Conservation (phyloP, 176 grass and related monocot species). For the Metroxylon sagu region DNA sequence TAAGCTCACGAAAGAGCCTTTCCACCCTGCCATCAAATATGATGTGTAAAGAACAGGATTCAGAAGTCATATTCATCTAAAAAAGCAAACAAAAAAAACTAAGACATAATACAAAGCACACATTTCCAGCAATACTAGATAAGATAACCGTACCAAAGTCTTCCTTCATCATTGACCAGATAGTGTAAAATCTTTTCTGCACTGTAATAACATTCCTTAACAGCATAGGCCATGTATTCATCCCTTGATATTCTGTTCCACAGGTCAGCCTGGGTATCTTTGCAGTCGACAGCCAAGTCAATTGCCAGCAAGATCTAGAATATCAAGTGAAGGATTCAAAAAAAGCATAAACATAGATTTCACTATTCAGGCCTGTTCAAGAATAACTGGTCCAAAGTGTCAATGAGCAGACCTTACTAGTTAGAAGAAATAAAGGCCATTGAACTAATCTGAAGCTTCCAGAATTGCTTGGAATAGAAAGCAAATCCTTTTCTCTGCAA, state of each 20-base stretch:
- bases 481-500: constrained; percentile 93
- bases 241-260: constrained; percentile 85
- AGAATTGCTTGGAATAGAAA: constrained; percentile 93
- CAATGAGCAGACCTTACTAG: constrained; percentile 66
- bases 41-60: constrained; percentile 1
- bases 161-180: constrained; percentile 83
- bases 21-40: constrained; percentile 56
- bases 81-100: constrained; percentile 9
- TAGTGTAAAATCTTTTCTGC: constrained; percentile 65
- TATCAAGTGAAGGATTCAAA: constrained; percentile 20
- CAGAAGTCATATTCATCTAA: constrained; percentile 5
- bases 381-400: background rate
- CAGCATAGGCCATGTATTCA: constrained; percentile 95
- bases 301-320: constrained; percentile 88
- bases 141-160: constrained; percentile 54
- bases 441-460: constrained; percentile 76
- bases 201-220: constrained; percentile 84
- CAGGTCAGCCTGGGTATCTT: constrained; percentile 61
- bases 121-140: constrained; percentile 7
- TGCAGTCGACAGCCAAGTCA: constrained; percentile 67
- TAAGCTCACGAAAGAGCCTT: constrained; percentile 62
- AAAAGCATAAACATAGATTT: constrained; percentile 9
- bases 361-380: background rate
- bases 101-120: constrained; percentile 9
- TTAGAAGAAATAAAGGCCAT: constrained; percentile 95